Conservation (phyloP, 2,329 filamentous ascomycete species). For the Aspergillus nomiae region DNA sequence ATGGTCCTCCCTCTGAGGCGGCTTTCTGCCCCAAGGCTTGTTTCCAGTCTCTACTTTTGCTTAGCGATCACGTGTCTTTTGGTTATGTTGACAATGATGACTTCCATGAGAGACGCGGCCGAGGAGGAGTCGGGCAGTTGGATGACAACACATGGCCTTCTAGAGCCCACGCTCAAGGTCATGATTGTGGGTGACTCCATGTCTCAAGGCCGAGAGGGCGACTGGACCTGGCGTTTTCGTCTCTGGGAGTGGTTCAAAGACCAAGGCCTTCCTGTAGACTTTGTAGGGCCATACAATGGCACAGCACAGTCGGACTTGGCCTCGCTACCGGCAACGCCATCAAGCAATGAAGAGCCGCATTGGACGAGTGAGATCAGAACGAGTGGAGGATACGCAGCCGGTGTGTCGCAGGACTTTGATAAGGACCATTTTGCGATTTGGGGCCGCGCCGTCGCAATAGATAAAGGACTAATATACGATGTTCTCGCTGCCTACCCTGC, state of each 20-base stretch:
- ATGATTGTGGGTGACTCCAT: slow-evolving; percentile 11
- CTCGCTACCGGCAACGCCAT: not conserved
- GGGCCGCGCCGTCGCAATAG: slow-evolving; percentile 6
- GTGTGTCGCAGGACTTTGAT: slow-evolving; percentile 2
- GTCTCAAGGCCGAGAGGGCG: slow-evolving; percentile 7
- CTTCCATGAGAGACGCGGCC: not conserved
- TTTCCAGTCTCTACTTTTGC: not conserved
- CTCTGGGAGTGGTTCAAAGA: slow-evolving; percentile 9
- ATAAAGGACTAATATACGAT: not conserved
- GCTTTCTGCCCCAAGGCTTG: not conserved
- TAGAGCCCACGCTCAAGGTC: not conserved
- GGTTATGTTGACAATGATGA: not conserved
- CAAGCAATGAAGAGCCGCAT: not conserved
- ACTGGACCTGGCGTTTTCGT: slow-evolving; percentile 12
- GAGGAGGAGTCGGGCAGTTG: not conserved
- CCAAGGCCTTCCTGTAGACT: not conserved
- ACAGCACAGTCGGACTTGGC: not conserved
- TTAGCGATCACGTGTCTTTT: not conserved
- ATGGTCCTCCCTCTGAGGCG: not conserved
- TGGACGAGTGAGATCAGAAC: not conserved
- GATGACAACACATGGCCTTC: not conserved
- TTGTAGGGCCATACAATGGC: slow-evolving; percentile 8
- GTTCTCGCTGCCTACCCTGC: not conserved
- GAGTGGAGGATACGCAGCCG: slow-evolving; percentile 3
- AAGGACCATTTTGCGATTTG: slow-evolving; percentile 5